phyloP scores from a whole-genome alignment of 306 rosid species.

The Fragaria iinumae region DNA sequence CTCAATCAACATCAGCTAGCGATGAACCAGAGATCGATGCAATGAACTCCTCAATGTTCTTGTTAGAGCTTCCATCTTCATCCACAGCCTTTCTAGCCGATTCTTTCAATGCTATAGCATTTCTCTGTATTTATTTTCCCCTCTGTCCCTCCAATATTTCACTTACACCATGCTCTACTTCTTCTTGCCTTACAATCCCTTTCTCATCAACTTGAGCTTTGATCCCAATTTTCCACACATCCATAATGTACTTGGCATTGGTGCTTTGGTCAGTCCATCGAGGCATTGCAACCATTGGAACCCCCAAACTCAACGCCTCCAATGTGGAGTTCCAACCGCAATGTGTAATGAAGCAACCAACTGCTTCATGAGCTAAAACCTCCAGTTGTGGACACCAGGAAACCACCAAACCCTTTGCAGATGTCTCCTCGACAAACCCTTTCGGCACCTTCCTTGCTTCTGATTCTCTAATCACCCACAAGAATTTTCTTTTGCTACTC shows the following conservation, averaged over 20 bases:
- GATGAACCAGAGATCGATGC: background rate
- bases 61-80: slow-evolving; percentile 7
- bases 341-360: slow-evolving; percentile 18
- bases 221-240: slow-evolving; percentile 7
- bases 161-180: too few species aligned
- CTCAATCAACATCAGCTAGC: background rate
- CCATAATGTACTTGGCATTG: slow-evolving; percentile 11
- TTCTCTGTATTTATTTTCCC: background rate
- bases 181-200: too few species aligned
- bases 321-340: slow-evolving; percentile 19
- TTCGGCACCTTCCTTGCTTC: slow-evolving; percentile 27
- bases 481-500: background rate
- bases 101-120: background rate
- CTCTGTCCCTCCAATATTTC: too few species aligned
- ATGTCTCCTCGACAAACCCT: slow-evolving; percentile 23
- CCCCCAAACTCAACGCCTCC: slow-evolving; percentile 20
- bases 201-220: too few species aligned
- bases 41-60: slow-evolving; percentile 7
- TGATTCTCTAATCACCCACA: slow-evolving; percentile 35
- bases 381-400: slow-evolving; percentile 17
- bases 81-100: slow-evolving; percentile 1
- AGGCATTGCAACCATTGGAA: background rate
- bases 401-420: slow-evolving; percentile 16
- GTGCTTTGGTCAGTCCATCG: background rate
- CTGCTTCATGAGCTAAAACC: slow-evolving; percentile 22